phyloP scores from a whole-genome alignment of 139 green algal species.

The Picochlorum sp. region DNA sequence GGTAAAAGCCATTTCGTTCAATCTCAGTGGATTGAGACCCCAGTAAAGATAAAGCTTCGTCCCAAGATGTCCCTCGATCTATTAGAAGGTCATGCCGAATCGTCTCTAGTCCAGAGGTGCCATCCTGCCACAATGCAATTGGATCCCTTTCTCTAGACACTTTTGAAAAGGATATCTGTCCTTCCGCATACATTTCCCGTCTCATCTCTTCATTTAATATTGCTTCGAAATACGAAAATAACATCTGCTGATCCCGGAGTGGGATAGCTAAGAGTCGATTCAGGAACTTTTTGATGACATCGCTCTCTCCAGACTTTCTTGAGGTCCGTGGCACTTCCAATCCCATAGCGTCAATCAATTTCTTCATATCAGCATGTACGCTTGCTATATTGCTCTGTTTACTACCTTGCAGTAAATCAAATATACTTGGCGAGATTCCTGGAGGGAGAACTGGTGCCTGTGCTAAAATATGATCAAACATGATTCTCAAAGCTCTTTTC shows the following conservation, averaged over 20 bases:
- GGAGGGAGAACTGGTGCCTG: slow-evolving; percentile 26
- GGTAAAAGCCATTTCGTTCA: slow-evolving; percentile 6
- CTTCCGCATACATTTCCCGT: slow-evolving; percentile 41
- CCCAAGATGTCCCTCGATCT: slow-evolving; percentile 58
- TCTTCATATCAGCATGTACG: slow-evolving; percentile 39
- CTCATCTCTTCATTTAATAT: slow-evolving; percentile 59
- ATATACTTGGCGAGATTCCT: slow-evolving; percentile 12
- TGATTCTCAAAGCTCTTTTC: slow-evolving; percentile 27
- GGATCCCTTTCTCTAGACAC: slow-evolving; percentile 17
- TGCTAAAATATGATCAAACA: slow-evolving; percentile 55
- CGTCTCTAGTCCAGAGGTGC: slow-evolving; percentile 42
- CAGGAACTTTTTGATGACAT: slow-evolving; percentile 66
- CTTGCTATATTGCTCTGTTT: slow-evolving; percentile 51
- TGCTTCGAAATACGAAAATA: slow-evolving; percentile 73
- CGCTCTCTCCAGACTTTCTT: not conserved
- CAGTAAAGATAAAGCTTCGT: slow-evolving; percentile 32
- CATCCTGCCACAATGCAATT: slow-evolving; percentile 43
- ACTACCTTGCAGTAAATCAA: slow-evolving; percentile 48
- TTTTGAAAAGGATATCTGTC: slow-evolving; percentile 55
- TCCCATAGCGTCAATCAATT: slow-evolving; percentile 37
- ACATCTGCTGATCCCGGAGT: slow-evolving; percentile 63
- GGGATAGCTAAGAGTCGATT: slow-evolving; percentile 76
- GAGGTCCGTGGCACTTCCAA: slow-evolving; percentile 22
- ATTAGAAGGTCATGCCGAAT: slow-evolving; percentile 46
- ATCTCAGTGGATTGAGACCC: slow-evolving; percentile 17